phyloP scores from a whole-genome alignment of 2,329 filamentous ascomycete species.

The Corinectria fuckeliana region DNA sequence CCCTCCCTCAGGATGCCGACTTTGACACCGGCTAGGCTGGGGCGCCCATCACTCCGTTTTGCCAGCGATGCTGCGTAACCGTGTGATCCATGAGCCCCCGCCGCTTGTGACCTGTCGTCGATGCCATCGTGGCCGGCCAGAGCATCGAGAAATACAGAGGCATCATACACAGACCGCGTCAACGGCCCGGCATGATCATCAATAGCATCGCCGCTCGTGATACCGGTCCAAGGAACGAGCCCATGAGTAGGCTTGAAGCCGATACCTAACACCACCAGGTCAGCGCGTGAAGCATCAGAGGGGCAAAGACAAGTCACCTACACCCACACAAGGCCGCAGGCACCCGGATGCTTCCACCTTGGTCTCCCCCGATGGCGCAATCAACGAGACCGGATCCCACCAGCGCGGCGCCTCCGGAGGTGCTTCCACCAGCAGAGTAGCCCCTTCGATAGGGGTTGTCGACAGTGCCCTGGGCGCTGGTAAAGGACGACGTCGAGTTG shows the following conservation, averaged over 20 bases:
- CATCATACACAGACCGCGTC: slow-evolving; percentile 47
- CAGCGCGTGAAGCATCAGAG: neutral
- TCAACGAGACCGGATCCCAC: slow-evolving; percentile 52
- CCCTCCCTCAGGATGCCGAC: slow-evolving; percentile 55
- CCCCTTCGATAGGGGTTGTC: slow-evolving; percentile 53
- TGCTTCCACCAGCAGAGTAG: slow-evolving; percentile 58
- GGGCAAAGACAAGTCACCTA: neutral
- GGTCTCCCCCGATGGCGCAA: slow-evolving; percentile 55
- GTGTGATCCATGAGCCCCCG: slow-evolving; percentile 38
- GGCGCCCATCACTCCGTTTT: neutral
- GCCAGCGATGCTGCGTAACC: slow-evolving; percentile 10
- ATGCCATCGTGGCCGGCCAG: slow-evolving; percentile 57
- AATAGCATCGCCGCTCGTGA: slow-evolving; percentile 54
- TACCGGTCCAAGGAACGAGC: slow-evolving; percentile 58
- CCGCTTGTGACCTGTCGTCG: slow-evolving; percentile 52
- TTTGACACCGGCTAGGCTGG: slow-evolving; percentile 36
- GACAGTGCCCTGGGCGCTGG: slow-evolving; percentile 52
- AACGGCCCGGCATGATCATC: slow-evolving; percentile 59
- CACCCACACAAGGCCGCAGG: slow-evolving; percentile 49
- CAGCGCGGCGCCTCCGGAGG: slow-evolving; percentile 54
- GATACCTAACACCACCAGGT: slow-evolving; percentile 29
- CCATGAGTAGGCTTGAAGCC: slow-evolving; percentile 60
- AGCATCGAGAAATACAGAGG: slow-evolving; percentile 50
- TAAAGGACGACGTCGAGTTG: slow-evolving; percentile 55
- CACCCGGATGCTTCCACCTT: slow-evolving; percentile 54